These are phyloP conservation scores for Debaryomycetaceae sp. DNA, from an alignment of 1,139 yeast genomes.

Conservation along the genomic window DNA sequence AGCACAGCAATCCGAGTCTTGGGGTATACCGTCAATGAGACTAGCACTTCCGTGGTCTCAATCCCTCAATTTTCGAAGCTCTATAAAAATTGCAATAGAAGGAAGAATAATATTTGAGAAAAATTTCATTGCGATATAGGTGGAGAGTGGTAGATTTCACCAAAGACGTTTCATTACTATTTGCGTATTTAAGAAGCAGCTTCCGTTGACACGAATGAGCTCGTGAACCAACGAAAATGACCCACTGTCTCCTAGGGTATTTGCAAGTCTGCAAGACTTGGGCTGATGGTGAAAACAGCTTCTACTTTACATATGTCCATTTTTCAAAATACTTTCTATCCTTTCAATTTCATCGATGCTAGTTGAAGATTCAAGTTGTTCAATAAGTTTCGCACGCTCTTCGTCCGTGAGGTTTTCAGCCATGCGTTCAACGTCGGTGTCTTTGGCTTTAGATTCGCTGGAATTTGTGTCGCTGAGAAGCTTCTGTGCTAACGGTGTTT, in stretches of 20 bases:
- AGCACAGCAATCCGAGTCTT: not conserved
- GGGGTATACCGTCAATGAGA: not conserved
- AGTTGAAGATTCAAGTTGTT: slow-evolving; percentile 57
- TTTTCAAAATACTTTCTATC: slow-evolving; percentile 52
- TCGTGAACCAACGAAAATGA: too few relatives aligned
- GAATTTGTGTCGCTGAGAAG: not conserved
- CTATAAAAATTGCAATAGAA: not conserved
- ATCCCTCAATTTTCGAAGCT: not conserved
- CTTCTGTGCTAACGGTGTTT: slow-evolving; percentile 5
- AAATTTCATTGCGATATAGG: not conserved
- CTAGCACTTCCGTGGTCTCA: not conserved
- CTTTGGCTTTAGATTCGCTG: slow-evolving; percentile 3
- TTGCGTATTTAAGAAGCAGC: too few relatives aligned
- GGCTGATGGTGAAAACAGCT: not conserved
- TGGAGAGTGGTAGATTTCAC: not conserved
- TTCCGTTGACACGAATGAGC: too few relatives aligned
- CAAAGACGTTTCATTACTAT: too few relatives aligned
- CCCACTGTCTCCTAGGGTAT: too few relatives aligned
- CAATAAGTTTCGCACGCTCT: slow-evolving; percentile 50
- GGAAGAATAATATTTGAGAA: not conserved
- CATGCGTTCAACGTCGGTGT: not conserved
- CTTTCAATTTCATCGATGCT: slow-evolving; percentile 72
- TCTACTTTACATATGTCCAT: slow-evolving; percentile 20
- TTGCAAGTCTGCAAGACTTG: too few relatives aligned
- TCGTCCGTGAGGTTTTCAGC: slow-evolving; percentile 44